Conservation (phyloP, 2,329 filamentous ascomycete genomes). For the Macroventuria anomochaeta region DNA sequence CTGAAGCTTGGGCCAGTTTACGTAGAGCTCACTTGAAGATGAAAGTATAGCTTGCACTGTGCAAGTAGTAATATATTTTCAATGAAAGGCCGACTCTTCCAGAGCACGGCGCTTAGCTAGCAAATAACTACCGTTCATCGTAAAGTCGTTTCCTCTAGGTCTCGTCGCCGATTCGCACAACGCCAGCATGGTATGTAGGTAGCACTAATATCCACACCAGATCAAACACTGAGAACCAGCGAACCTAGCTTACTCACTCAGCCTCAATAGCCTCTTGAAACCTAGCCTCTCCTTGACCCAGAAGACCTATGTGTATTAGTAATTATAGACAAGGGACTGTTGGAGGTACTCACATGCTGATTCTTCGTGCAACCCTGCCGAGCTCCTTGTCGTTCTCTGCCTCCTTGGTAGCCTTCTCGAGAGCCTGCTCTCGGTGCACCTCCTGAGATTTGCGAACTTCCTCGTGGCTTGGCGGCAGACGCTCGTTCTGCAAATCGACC, state of each 20-base stretch:
- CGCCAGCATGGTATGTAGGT: constrained; percentile 13
- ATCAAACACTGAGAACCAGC: constrained; percentile 7
- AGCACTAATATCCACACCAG: constrained; percentile 13
- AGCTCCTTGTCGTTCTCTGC: constrained; percentile 91
- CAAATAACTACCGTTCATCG: constrained; percentile 41
- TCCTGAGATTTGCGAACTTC: constrained; percentile 86
- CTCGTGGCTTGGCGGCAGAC: constrained; percentile 88
- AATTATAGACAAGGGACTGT: not conserved
- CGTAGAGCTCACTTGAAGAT: constrained; percentile 6
- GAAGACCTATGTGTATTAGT: constrained; percentile 48
- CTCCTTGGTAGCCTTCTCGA: constrained; percentile 84
- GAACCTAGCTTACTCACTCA: constrained; percentile 15
- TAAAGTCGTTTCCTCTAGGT: constrained; percentile 38
- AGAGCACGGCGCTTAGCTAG: constrained; percentile 29
- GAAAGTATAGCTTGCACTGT: not conserved
- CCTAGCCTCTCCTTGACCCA: constrained; percentile 46
- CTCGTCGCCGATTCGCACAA: constrained; percentile 22
- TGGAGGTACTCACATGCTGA: constrained; percentile 88
- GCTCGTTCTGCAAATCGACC: constrained; percentile 96
- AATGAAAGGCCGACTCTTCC: constrained; percentile 32
- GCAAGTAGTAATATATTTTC: constrained; percentile 28
- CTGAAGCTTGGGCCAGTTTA: constrained; percentile 6
- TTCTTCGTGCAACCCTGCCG: constrained; percentile 83
- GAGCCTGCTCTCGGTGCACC: constrained; percentile 78
- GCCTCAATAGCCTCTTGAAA: constrained; percentile 27